These are phyloP conservation scores for Penicillium sp. DNA, from an alignment of 2,329 filamentous ascomycete species.

Conservation along the genomic window DNA sequence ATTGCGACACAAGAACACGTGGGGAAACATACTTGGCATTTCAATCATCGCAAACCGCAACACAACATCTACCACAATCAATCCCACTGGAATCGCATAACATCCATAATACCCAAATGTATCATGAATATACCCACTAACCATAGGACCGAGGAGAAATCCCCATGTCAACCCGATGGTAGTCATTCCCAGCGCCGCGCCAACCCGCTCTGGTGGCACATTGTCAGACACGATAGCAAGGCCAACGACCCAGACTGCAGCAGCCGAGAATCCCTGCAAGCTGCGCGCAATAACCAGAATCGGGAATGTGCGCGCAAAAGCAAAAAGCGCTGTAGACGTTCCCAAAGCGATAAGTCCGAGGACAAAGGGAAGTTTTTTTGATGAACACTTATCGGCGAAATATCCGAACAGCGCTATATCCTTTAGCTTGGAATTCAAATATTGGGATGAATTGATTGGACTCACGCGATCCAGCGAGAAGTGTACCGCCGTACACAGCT, in stretches of 20 bases:
- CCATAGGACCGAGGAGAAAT: constrained; percentile 56
- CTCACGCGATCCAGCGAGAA: constrained; percentile 52
- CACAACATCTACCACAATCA: constrained; percentile 59
- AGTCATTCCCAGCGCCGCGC: constrained; percentile 58
- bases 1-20: neutral
- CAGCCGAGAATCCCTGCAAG: constrained; percentile 59
- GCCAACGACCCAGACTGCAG: constrained; percentile 62
- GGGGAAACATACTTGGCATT: constrained; percentile 12
- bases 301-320: constrained; percentile 49
- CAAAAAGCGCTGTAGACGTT: constrained; percentile 56
- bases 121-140: constrained; percentile 59
- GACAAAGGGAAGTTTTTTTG: constrained; percentile 56
- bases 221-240: constrained; percentile 61
- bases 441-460: neutral
- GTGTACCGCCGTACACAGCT: constrained; percentile 67
- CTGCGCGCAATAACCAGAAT: constrained; percentile 54
- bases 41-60: constrained; percentile 63
- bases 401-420: constrained; percentile 20
- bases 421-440: neutral
- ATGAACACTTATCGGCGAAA: constrained; percentile 52
- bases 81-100: constrained; percentile 40
- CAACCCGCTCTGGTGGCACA: constrained; percentile 57
- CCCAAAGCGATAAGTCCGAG: constrained; percentile 55
- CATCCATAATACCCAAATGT: constrained; percentile 29
- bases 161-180: constrained; percentile 58